phyloP scores from a whole-genome alignment of 306 rosid genomes.

The Bauhinia variegata region DNA sequence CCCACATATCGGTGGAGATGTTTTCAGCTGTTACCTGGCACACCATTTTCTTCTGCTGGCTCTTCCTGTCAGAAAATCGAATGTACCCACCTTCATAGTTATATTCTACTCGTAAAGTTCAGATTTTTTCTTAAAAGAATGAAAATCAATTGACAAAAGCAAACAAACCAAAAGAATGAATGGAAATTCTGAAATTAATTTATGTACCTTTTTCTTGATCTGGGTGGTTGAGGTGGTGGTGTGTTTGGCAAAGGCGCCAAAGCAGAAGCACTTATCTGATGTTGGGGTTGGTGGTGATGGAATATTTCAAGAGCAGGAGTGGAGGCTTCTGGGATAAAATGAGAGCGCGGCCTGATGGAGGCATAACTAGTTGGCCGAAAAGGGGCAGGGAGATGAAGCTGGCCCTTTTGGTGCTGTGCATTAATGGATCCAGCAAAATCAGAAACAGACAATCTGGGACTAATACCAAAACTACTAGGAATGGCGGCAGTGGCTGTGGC shows the following conservation, averaged over 20 bases:
- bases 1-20: constrained; percentile 73
- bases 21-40: constrained; percentile 59
- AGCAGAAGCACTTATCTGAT: neutral
- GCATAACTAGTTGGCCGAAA: constrained; percentile 9
- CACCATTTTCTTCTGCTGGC: constrained; percentile 52
- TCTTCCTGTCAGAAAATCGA: constrained; percentile 48
- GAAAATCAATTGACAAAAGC: too few relatives aligned
- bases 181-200: too few relatives aligned
- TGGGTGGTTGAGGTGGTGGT: constrained; percentile 34
- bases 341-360: constrained; percentile 20
- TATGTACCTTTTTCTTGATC: constrained; percentile 57
- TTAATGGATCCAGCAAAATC: constrained; percentile 42
- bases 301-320: constrained; percentile 35
- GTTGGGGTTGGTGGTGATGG: constrained; percentile 31
- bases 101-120: neutral
- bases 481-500: neutral
- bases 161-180: too few relatives aligned
- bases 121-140: neutral
- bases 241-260: constrained; percentile 30
- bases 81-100: neutral
- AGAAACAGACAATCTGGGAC: constrained; percentile 43
- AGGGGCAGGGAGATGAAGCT: neutral
- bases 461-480: constrained; percentile 25
- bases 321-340: constrained; percentile 30
- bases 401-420: constrained; percentile 32